Evolutionary conservation across 1,284 basidiomycete genomes (phyloP).

Genomic region (Moesziomyces antarcticus): DNA sequence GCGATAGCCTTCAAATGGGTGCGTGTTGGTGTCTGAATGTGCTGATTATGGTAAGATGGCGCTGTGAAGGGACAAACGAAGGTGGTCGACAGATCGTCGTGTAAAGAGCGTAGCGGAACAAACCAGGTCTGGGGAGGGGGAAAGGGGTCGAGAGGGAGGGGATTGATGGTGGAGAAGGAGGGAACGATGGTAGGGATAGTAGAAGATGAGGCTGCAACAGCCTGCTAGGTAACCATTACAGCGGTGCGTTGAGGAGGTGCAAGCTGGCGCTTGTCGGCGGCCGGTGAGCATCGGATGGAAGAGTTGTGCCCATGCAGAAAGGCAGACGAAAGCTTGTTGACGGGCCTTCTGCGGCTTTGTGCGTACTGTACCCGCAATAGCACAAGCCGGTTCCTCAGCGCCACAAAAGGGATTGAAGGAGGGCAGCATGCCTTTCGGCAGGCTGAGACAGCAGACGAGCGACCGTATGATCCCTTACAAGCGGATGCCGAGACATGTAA

Average conservation of each 20-base stretch:
- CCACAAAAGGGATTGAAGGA: not conserved
- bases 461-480: not conserved
- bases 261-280: not conserved
- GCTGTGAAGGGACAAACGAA: slow-evolving; percentile 6
- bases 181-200: not conserved
- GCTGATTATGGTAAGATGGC: not conserved
- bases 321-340: not conserved
- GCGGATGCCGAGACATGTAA: slow-evolving; percentile 1
- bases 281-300: not conserved
- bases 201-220: not conserved
- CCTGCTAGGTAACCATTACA: not conserved
- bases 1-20: not conserved
- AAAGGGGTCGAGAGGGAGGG: not conserved
- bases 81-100: slow-evolving; percentile 2
- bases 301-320: not conserved
- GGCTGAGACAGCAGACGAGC: not conserved
- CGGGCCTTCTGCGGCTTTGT: no score
- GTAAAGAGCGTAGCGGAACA: not conserved
- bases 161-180: not conserved
- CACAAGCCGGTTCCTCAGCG: not conserved
- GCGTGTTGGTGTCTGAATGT: not conserved
- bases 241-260: no score
- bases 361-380: not conserved
- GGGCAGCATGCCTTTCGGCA: not conserved
- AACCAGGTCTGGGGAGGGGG: not conserved